Base-by-base conservation (phyloP, 2,329 filamentous ascomycete species). In the Atkinsonella hypoxylon region DNA sequence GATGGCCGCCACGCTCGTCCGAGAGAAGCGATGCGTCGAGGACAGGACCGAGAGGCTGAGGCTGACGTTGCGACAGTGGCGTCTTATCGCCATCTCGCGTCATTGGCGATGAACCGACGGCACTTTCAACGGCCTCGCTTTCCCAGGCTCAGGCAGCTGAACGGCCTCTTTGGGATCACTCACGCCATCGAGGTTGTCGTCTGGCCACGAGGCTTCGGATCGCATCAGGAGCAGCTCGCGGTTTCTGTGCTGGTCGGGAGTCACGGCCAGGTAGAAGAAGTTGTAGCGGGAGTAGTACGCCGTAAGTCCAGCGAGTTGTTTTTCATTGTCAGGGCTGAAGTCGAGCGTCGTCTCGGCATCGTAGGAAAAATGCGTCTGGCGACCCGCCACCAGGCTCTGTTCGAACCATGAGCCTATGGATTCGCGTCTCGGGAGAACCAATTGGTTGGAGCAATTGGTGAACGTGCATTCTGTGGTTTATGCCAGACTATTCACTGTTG, bases 251-350 rank as follows among this genome's bases (percentile, higher is more conserved):
- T 72, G 65, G 56, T 78, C 65, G 0, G 78, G 78, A 2, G 78
- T 78, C 2, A 83, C 75, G 0, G 76, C 72, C 6, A 83, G 68
- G 56, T 82, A 83, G 67, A 81, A 82, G 63, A 82, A 83, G 63
- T 83, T 83, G 65, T 70, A 82, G 3, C 79, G 76, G 58, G 74
- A 78, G 64, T 83, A 83, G 62, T 83, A 83, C 0, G 77, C 76
- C 12, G 75, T 76, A 8, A 83, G 64, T 0, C 80, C 79, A 0
- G 79, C 79, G 53, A 79, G 82, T 55, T 81, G 73, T 11, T 79
- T 70, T 66, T 81, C 78, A 57, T 83, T 79, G 0, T 64, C 61
- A 0, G 79, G 79, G 0, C 66, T 63, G 56, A 79, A 81, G 51
- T 73, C 68, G 2, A 81, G 56, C 0, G 71, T 63, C 0, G 78